These are phyloP conservation scores for Viscum album DNA, from an alignment of 177 flowering plant genomes.

Conservation along the genomic window DNA sequence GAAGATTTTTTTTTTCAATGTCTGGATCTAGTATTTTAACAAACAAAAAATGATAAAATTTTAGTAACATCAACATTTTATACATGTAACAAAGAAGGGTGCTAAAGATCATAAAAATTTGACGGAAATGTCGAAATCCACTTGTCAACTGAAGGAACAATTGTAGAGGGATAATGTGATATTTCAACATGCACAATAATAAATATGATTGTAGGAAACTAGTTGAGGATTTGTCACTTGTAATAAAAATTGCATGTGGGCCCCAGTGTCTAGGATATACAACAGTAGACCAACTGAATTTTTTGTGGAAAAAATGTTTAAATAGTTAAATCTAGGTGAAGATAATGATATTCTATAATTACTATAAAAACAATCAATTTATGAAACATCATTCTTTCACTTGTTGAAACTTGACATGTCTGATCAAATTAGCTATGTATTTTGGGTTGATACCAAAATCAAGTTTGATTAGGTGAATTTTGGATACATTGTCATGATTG, in stretches of 20 bases:
- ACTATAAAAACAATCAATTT: not conserved
- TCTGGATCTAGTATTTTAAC: too few species aligned
- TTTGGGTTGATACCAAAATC: not conserved
- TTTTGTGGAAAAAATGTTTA: not conserved
- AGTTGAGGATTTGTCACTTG: not conserved
- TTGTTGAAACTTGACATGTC: not conserved
- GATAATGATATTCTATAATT: not conserved
- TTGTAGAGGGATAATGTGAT: too few species aligned
- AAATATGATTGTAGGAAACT: too few species aligned
- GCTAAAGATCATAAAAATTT: too few species aligned
- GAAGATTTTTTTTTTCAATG: too few species aligned
- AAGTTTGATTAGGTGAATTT: not conserved
- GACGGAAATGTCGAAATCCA: too few species aligned
- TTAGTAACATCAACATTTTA: too few species aligned
- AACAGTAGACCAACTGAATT: not conserved
- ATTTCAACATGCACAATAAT: too few species aligned
- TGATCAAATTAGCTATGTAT: not conserved
- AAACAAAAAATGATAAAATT: too few species aligned
- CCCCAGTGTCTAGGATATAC: not conserved
- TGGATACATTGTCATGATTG: not conserved
- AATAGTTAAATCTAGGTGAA: not conserved
- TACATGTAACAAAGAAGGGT: too few species aligned
- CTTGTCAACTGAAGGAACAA: too few species aligned
- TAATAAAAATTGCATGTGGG: not conserved
- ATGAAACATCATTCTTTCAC: not conserved